Conservation (phyloP, 2,329 filamentous ascomycete genomes). For the Triangularia setosa region DNA sequence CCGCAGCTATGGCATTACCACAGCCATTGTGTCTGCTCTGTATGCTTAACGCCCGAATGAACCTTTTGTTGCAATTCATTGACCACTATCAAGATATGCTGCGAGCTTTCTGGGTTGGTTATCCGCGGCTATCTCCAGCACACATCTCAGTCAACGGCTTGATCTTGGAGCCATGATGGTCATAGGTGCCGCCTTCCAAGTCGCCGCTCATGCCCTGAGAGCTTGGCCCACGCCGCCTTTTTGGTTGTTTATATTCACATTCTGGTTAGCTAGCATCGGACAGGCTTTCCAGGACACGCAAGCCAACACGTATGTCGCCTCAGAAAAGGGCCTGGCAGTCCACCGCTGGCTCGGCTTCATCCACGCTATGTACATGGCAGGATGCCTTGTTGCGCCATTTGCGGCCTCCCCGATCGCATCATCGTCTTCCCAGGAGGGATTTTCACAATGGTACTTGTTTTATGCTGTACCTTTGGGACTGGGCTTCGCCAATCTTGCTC, state of each 20-base stretch:
- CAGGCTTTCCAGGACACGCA: conserved; percentile 63
- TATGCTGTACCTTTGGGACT: conserved; percentile 54
- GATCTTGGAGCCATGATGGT: conserved; percentile 54
- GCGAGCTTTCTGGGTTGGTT: conserved; percentile 59
- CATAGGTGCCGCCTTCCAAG: conserved; percentile 53
- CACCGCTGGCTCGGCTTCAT: conserved; percentile 62
- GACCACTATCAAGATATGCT: conserved; percentile 26
- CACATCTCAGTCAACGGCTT: conserved; percentile 48
- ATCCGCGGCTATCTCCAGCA: conserved; percentile 53
- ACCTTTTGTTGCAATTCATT: conserved; percentile 33
- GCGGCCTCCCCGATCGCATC: conserved; percentile 49
- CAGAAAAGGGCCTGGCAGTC: conserved; percentile 38
- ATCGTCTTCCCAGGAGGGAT: conserved; percentile 24
- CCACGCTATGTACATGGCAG: conserved; percentile 59
- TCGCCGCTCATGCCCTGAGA: conserved; percentile 50
- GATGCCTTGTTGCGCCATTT: conserved; percentile 55
- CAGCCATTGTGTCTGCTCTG: conserved; percentile 48
- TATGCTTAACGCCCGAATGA: conserved; percentile 27
- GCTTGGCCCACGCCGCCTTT: conserved; percentile 53
- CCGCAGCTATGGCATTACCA: conserved; percentile 50
- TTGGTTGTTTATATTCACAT: conserved; percentile 52
- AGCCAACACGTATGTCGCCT: conserved; percentile 57
- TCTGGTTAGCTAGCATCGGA: conserved; percentile 55
- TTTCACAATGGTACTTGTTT: conserved; percentile 48
- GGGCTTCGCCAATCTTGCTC: conserved; percentile 45